Evolutionary conservation across 257 asterid genomes (phyloP), one percentile per base, ranked within the genome.

Genomic region (Petunia axillaris): DNA sequence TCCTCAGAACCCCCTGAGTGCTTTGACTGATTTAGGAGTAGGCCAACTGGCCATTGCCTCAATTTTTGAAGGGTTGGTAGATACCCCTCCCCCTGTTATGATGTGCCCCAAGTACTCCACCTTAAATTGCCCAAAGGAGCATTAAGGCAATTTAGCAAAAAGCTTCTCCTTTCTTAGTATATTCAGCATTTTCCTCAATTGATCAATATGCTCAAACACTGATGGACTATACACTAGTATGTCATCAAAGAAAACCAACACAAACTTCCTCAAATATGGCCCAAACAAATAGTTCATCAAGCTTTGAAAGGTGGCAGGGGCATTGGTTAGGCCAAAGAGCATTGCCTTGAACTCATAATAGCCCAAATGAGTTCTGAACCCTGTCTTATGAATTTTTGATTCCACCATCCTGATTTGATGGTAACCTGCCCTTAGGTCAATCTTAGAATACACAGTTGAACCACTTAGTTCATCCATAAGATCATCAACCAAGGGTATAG

Each of bases 221-320:
- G 35, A 14, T 9, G 15, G 2, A 10, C 39, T 78, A 36, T 44
- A 78, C 4, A 77, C 13, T 40, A 77, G 35, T 5, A 75, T 75
- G 15, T 76, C 80, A 6, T 73, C 60, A 52, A 75, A 75, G 53
- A 53, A 73, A 15, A 77, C 58, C 46, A 77, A 11, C 6, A 40
- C 25, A 65, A 65, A 65, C 25, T 10, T 65, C 48, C 48, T 4
- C 13, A 65, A 5, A 35, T 8, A 38, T 7, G 6, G 38, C 6
- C 15, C 8, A 37, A 65, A 40, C 16, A 65, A 7, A 4, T 65
- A n/a, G 74, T 65, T 65, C 48, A 65, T 65, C n/a, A 65, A 15
- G 4, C 16, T 40, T 35, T 65, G 74, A 15, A 65, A 65, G 4
- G 74, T 65, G 46, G 48, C 15, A 2, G 46, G 48, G n/a, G 64